A percentile compares a stretch with the other conserved stretches of the same genome.
phyloP scores from a whole-genome alignment of 139 green algal genomes.

The Edaphochlamys debaryana region DNA sequence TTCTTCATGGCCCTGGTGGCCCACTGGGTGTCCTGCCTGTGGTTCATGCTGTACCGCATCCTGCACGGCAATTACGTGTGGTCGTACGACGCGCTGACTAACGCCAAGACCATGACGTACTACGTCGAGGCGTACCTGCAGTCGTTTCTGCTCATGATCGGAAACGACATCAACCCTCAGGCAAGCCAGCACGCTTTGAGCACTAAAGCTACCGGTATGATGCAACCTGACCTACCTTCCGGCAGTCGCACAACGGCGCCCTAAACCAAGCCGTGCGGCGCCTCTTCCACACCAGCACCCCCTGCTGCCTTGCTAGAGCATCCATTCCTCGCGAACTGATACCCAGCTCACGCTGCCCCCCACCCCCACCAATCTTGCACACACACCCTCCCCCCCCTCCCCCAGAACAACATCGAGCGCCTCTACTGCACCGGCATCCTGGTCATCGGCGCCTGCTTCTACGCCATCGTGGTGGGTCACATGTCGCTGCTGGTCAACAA shows the following conservation, averaged over 20 bases:
- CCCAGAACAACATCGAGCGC: slow-evolving; percentile 61
- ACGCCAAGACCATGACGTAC: slow-evolving; percentile 41
- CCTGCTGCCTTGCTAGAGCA: too few relatives aligned
- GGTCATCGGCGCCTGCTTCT: slow-evolving; percentile 71
- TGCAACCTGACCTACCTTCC: too few relatives aligned
- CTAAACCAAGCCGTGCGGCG: too few relatives aligned
- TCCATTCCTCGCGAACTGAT: too few relatives aligned
- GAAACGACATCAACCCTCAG: slow-evolving; percentile 63
- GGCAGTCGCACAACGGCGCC: too few relatives aligned
- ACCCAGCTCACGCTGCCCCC: too few relatives aligned
- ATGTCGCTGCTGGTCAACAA: slow-evolving; percentile 74
- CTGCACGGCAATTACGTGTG: slow-evolving; percentile 29
- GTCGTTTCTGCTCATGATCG: slow-evolving; percentile 66
- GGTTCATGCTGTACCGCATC: slow-evolving; percentile 56
- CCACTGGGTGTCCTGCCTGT: slow-evolving; percentile 70
- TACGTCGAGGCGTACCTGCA: slow-evolving; percentile 53
- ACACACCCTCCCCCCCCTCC: too few relatives aligned
- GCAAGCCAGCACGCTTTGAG: too few relatives aligned
- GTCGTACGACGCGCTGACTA: slow-evolving; percentile 43
- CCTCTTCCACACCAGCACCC: too few relatives aligned
- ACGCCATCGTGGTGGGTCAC: slow-evolving; percentile 72
- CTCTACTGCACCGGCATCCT: slow-evolving; percentile 57
- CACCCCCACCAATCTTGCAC: too few relatives aligned
- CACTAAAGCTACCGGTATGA: background rate
- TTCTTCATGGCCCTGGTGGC: slow-evolving; percentile 68